phyloP scores from a whole-genome alignment of 495 filamentous ascomycete species.

The Neurospora sp. region DNA sequence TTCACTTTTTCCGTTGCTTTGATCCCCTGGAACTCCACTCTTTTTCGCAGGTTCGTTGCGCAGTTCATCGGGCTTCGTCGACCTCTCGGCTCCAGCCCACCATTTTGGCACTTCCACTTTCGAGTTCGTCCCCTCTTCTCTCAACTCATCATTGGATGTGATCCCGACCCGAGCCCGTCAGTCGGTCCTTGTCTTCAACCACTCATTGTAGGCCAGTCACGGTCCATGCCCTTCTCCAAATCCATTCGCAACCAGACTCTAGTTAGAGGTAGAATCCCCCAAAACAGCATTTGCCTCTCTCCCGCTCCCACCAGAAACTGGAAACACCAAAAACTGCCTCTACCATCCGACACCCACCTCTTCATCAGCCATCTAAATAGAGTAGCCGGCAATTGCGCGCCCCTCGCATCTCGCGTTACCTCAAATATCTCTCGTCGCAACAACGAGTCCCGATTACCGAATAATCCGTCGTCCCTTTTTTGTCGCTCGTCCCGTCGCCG shows the following conservation, averaged over 20 bases:
- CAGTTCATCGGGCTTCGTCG: not conserved
- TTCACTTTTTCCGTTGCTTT: not conserved
- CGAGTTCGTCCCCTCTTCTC: not conserved
- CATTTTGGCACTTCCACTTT: conserved; percentile 19
- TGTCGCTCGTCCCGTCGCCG: not conserved
- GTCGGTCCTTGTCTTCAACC: too few species aligned
- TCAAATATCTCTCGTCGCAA: not conserved
- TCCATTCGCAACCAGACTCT: not conserved
- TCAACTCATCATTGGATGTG: not conserved
- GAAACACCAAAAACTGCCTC: not conserved
- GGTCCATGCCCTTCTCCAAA: not conserved
- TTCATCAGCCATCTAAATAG: not conserved
- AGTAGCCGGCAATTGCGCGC: not conserved
- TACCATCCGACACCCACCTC: not conserved
- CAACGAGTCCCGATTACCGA: not conserved
- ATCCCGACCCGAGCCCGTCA: not conserved
- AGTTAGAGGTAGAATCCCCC: not conserved
- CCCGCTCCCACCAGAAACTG: not conserved
- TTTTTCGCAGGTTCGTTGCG: not conserved
- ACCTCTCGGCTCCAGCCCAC: not conserved
- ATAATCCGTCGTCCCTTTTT: not conserved
- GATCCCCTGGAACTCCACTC: not conserved
- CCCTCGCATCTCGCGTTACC: not conserved
- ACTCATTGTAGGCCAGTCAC: not conserved
- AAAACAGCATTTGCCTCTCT: not conserved